A percentile compares a stretch with the other conserved stretches of the same genome.
phyloP scores from a whole-genome alignment of 73 alveolate genomes.

The Symbiodinium natans region DNA sequence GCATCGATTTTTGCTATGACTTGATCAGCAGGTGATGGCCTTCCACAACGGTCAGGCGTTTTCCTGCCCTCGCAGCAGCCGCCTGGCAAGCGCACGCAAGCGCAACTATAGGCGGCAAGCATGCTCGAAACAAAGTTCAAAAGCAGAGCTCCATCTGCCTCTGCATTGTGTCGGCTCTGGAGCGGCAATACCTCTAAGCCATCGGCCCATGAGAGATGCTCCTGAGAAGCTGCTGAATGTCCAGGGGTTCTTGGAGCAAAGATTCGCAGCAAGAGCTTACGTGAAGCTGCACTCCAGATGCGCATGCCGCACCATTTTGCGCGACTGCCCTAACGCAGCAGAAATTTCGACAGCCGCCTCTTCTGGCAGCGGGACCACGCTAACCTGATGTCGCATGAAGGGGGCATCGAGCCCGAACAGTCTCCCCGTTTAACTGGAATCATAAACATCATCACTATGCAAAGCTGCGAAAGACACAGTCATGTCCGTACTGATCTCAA shows the following conservation, averaged over 20 bases:
- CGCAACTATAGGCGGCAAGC: too few species aligned
- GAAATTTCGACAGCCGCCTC: background rate
- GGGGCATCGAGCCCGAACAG: too few species aligned
- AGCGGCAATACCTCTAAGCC: background rate
- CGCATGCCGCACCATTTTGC: too few species aligned
- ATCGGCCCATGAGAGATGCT: constrained; percentile 14
- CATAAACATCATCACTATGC: too few species aligned
- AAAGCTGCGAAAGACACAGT: too few species aligned
- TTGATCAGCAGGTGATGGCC: background rate
- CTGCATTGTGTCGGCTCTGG: constrained; percentile 15
- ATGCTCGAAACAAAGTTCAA: too few species aligned
- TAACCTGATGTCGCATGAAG: background rate
- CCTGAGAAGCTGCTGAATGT: background rate
- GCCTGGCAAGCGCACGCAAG: background rate
- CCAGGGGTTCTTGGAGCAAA: too few species aligned
- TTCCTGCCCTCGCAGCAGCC: background rate
- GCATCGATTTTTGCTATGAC: background rate
- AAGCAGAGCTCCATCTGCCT: background rate
- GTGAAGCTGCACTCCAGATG: too few species aligned
- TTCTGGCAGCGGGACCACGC: constrained; percentile 64
- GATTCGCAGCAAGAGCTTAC: too few species aligned
- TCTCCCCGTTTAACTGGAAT: too few species aligned
- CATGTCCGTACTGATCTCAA: too few species aligned
- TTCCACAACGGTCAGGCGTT: background rate
- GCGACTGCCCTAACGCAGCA: too few species aligned